Evolutionary conservation across 805 yeast genomes (phyloP), one percentile per base, ranked within the genome.

Genomic region (Kluyveromyces nonfermentans): DNA sequence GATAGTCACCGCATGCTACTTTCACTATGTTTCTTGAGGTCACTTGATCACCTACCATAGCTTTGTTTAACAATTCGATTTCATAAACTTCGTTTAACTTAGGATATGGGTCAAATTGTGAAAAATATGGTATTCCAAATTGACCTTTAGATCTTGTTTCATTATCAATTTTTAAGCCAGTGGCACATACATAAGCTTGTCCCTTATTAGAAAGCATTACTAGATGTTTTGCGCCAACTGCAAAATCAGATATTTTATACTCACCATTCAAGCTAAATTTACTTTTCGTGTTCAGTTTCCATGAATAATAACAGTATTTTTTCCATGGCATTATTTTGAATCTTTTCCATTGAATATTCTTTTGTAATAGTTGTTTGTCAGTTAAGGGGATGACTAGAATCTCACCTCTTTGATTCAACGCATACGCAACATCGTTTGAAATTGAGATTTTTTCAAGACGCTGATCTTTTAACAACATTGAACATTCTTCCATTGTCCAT

Each of bases 1-100:
- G 95, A 59, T 69, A 70, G 40, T 72, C 70, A 8, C 97, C 97
- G 46, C 85, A 69, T 1, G 93, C 85, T 35, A 90, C 72, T 51
- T 76, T 68, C 4, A 55, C 62, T 42, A 86, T 77, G 1, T 54
- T 50, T 44, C 90, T 68, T 6, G 70, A 47, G 7, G 44, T 35
- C 15, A 67, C 46, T 28, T 21, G 35, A 47, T 51, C 43, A 10
- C 46, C 47, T 22, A 43, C 47, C 4, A 54, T 37, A 8, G 47
- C 46, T n/a, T 49, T 52, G 33, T 62, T 62, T 17, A 62, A 41
- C n/a, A 63, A 52, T 43, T 62, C 64, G 30, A 60, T 51, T 35
- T 80, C 86, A 49, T 71, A 71, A 10, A 79, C 59, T 41, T 59
- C 55, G 50, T 72, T 72, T 14, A 71, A 68, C 2, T 51, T 50